Base-by-base conservation (phyloP, 192 early-diverging fungal species). In the Chytriomyces confervae region DNA sequence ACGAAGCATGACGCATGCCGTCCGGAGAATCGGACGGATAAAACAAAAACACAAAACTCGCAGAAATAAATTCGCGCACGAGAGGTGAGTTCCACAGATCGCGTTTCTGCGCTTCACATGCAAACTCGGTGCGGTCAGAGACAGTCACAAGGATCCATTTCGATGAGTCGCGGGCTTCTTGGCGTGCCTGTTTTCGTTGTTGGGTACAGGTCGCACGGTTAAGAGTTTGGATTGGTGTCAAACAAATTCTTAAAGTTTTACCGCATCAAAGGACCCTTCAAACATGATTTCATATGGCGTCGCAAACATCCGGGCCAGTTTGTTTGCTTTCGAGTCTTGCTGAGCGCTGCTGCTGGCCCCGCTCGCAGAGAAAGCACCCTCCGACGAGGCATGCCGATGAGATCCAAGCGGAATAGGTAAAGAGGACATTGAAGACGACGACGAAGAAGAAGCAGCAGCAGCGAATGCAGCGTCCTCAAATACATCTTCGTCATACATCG, bases 231-330 rank as follows among this genome's bases (percentile, higher is more conserved):
- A 36, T 36, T n/a, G n/a, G n/a, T n/a, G n/a, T n/a, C n/a, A n/a
- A n/a, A n/a, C n/a, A n/a, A n/a, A n/a, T n/a, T n/a, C n/a, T n/a
- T n/a, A n/a, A n/a, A n/a, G 29, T 36, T 36, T 36, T 36, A 36
- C 29, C 68, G 86, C 82, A 49, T 94, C 91, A 81, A 95, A 91
- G 57, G 84, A 80, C 16, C 92, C 94, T 63, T 77, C 76, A 65
- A 88, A 90, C 90, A 98, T 97, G 72, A 98, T 92, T 50, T 94
- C 95, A 43, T 91, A 87, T 0, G 97, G 97, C 5, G 95, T 92
- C 50, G 91, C 87, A 81, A 95, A 98, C 63, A 97, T 80, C 64
- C 95, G 90, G 2, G 93, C 81, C 43, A 86, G 81, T 27, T 77
- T 66, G 62, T 81, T 57, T 6, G 64, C 64, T 47, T 66, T 80